A percentile compares a stretch with the other conserved stretches of the same genome.
Conservation (phyloP, 2,329 filamentous ascomycete species). For the Cladosporium oxysporum region DNA sequence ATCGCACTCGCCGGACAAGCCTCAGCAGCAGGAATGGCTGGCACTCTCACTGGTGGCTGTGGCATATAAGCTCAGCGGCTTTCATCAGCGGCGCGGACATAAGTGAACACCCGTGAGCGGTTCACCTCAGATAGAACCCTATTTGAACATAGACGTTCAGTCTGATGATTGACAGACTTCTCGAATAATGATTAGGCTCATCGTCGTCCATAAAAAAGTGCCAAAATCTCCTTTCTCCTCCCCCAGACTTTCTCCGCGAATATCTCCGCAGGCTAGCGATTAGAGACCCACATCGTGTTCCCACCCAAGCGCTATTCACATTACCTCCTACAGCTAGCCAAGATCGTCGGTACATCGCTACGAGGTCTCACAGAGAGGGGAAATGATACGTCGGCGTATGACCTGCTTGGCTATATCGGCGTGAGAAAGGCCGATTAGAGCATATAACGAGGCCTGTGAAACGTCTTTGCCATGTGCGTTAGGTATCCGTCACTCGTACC, state of each 20-base stretch:
- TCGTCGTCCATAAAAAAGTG: background rate
- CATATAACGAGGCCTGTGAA: background rate
- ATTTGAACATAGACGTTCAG: background rate
- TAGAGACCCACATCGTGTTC: background rate
- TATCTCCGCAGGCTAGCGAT: slow-evolving; percentile 1
- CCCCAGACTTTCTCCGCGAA: slow-evolving; percentile 14
- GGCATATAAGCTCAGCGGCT: slow-evolving; percentile 1
- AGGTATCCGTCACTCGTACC: background rate
- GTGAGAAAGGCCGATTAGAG: background rate
- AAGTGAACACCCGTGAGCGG: background rate
- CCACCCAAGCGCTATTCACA: background rate
- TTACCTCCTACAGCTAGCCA: slow-evolving; percentile 1
- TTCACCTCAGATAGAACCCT: background rate
- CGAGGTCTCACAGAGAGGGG: slow-evolving; percentile 2
- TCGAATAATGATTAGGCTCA: background rate
- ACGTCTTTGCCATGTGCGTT: background rate
- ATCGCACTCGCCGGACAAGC: background rate
- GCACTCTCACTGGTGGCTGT: slow-evolving; percentile 7
- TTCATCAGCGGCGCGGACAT: slow-evolving; percentile 8
- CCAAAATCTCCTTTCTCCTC: background rate
- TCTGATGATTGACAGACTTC: background rate
- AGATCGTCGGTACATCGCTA: slow-evolving; percentile 9
- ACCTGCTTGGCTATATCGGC: slow-evolving; percentile 2
- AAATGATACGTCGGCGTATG: slow-evolving; percentile 13
- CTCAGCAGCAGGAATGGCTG: slow-evolving; percentile 10